phyloP scores from a whole-genome alignment of 345 rosid species.

The Populus davidiana region DNA sequence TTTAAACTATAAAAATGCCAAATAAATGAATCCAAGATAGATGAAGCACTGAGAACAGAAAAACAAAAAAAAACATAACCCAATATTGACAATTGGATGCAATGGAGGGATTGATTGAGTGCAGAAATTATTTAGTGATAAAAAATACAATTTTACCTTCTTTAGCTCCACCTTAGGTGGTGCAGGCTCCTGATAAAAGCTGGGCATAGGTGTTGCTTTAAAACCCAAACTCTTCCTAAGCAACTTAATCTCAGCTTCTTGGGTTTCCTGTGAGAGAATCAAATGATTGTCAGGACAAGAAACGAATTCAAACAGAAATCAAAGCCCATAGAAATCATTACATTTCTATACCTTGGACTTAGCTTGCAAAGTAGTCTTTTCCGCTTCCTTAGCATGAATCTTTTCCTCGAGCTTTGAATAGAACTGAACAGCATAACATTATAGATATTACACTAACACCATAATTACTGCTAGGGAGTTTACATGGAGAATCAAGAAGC shows the following conservation, averaged over 20 bases:
- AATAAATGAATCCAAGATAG: neutral
- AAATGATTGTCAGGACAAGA: neutral
- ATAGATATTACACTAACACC: conserved; percentile 7
- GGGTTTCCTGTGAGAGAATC: conserved; percentile 63
- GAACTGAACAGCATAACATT: conserved; percentile 50
- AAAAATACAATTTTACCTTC: conserved; percentile 51
- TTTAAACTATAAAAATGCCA: neutral
- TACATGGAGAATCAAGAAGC: conserved; percentile 6
- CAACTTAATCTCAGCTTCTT: conserved; percentile 90
- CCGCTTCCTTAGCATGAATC: conserved; percentile 90
- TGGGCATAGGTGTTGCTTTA: conserved; percentile 98
- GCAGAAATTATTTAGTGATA: conserved; percentile 1
- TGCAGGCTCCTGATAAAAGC: conserved; percentile 93
- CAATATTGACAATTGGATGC: neutral
- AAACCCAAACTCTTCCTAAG: conserved; percentile 88
- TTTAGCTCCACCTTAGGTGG: conserved; percentile 82
- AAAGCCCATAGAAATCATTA: conserved; percentile 1
- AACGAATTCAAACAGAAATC: conserved; percentile 1
- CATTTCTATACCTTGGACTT: conserved; percentile 67
- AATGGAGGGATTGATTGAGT: neutral
- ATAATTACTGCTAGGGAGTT: neutral
- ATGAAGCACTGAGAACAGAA: neutral
- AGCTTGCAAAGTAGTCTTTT: conserved; percentile 73
- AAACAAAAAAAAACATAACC: neutral
- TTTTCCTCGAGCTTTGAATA: conserved; percentile 95